These are phyloP conservation scores for Podosphaera leucotricha DNA, from an alignment of 2,329 filamentous ascomycete species.

Conservation along the genomic window DNA sequence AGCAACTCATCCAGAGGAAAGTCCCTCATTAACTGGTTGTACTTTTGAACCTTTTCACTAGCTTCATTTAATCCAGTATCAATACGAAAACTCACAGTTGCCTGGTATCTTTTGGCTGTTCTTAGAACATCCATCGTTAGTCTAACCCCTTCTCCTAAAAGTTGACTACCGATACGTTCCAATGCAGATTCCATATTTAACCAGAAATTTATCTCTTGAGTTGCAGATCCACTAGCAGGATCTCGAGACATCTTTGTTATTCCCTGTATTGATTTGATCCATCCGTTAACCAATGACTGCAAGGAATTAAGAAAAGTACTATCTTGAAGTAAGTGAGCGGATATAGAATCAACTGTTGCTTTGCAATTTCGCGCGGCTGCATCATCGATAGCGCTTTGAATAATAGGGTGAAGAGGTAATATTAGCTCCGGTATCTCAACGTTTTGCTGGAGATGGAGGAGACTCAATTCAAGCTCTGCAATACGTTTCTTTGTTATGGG, in stretches of 20 bases:
- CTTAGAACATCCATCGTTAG: slow-evolving; percentile 87
- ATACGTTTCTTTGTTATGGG: slow-evolving; percentile 95
- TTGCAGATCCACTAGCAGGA: slow-evolving; percentile 51
- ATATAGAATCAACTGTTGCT: slow-evolving; percentile 58
- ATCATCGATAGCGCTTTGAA: slow-evolving; percentile 65
- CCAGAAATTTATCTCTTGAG: slow-evolving; percentile 98
- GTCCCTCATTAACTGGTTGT: slow-evolving; percentile 96
- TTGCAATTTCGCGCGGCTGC: slow-evolving; percentile 42
- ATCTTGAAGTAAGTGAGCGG: slow-evolving; percentile 53
- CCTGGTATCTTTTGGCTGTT: slow-evolving; percentile 93
- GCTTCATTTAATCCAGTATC: slow-evolving; percentile 93
- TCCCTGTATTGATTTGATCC: slow-evolving; percentile 96
- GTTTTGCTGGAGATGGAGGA: slow-evolving; percentile 88
- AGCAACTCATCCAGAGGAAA: slow-evolving; percentile 89
- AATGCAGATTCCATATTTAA: slow-evolving; percentile 86
- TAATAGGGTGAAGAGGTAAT: slow-evolving; percentile 66
- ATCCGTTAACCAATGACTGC: slow-evolving; percentile 81
- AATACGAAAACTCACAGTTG: slow-evolving; percentile 85
- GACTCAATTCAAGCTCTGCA: slow-evolving; percentile 73
- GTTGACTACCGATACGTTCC: slow-evolving; percentile 73
- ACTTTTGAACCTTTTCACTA: slow-evolving; percentile 89
- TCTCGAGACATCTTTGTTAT: slow-evolving; percentile 91
- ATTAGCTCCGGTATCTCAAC: slow-evolving; percentile 89
- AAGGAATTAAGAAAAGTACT: slow-evolving; percentile 83
- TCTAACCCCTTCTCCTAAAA: slow-evolving; percentile 68